Evolutionary conservation across 2,329 filamentous ascomycete genomes (phyloP), one percentile per base, ranked within the genome.

Genomic region (Parastagonospora avenae): DNA sequence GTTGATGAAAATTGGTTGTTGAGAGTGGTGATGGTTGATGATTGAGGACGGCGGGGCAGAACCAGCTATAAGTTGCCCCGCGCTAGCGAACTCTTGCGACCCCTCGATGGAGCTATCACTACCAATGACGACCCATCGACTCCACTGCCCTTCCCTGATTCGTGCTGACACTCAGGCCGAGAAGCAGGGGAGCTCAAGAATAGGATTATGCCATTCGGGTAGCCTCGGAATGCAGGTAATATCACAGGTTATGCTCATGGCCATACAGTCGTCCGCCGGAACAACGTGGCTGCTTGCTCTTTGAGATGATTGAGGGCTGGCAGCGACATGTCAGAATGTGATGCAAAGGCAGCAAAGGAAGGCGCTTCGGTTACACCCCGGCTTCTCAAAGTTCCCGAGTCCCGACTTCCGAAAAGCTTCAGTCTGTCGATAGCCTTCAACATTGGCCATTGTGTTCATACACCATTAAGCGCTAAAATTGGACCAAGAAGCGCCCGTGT

Each of bases 1-100:
- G 41, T 11, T 49, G 46, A 50, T 24, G 19, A 52, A 41, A 48
- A 8, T 46, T 32, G 32, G 54, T 33, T 46, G 37, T 50, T 53
- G 57, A 55, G 50, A 51, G 50, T 59, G 32, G 54, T 46, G 47
- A 50, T 47, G 47, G 53, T 38, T 29, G 50, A 39, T 40, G 47
- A 47, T 42, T 29, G 39, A 43, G 43, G 45, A 42, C 36, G 44
- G 36, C 29, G 52, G 55, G 53, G 57, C 49, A 52, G 52, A 28
- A 19, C 10, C 15, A 32, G 12, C 12, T 30, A 31, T 16, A 15
- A 40, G 3, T 2, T 27, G 38, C 38, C 24, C 11, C 24, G 12
- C 28, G 39, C 24, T 30, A 42, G 35, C 14, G 7, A 14, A 4
- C 16, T 38, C 36, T 19, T 7, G 36, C 37, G 16, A 39, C 37